Base-by-base conservation (phyloP, 2,329 filamentous ascomycete genomes). In the Tolypocladium tundrense region DNA sequence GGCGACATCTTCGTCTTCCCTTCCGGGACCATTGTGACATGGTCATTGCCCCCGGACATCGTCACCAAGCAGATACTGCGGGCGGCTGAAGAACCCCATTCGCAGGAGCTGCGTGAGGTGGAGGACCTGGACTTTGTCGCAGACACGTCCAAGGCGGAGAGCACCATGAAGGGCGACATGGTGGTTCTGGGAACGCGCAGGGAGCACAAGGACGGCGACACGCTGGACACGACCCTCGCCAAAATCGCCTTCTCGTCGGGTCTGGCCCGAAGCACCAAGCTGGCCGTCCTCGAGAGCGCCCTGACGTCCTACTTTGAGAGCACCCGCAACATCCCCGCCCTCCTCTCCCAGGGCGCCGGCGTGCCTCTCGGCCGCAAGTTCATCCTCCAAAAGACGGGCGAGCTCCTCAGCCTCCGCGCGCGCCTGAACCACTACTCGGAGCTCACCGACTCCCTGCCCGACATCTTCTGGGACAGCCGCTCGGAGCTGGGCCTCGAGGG, bases 181-280 rank as follows among this genome's bases (percentile, higher is more conserved):
- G 94, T 99, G 51, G 84, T 95, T 4, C 77, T 99, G 7, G 94
- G 94, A 41, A 96, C 91, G 1, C 88, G 87, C 61, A 72, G 75
- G 42, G 79, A 82, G 48, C 61, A 68, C 59, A 64, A 71, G n/a
- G 72, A 74, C 24, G 75, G 75, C 51, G 75, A 77, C 64, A 73
- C 70, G 11, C 70, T 81, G 13, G 81, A 82, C 65, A 83, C 78
- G 1, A 89, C 93, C 1, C 80, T 97, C 16, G 91, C 92, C 65
- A 97, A 97, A 70, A 93, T 97, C 61, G 94, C 94, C 50, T 97
- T 97, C 72, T 97, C 93, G 0, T 97, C 91, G 0, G 93, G 93
- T 2, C 82, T 99, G 11, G 93, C 94, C 6, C 83, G 94, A 57
- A 94, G 88, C 66, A 97, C 94, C 7, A 97, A 97, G 72, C 82